phyloP scores from a whole-genome alignment of 768 basidiomycete genomes.

The Collybia sordida region DNA sequence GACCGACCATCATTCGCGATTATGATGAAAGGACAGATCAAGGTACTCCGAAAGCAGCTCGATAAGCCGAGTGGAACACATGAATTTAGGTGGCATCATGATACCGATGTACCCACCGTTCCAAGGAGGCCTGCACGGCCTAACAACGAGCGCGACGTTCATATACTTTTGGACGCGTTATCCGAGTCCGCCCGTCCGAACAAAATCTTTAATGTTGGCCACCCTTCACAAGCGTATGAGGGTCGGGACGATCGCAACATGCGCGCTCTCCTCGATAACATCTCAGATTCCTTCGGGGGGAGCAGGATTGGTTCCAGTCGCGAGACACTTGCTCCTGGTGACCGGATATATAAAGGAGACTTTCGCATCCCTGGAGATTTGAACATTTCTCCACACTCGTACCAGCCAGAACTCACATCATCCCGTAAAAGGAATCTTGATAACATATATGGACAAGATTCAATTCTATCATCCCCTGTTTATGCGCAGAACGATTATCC shows the following conservation, averaged over 20 bases:
- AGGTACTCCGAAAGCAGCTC: slow-evolving; percentile 62
- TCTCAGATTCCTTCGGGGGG: slow-evolving; percentile 4
- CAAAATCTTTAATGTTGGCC: background rate
- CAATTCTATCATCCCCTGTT: background rate
- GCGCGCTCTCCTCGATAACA: slow-evolving; percentile 11
- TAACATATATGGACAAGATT: background rate
- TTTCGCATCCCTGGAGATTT: background rate
- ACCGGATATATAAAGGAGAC: background rate
- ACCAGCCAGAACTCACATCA: no score
- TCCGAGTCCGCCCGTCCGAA: slow-evolving; percentile 2
- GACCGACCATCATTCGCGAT: slow-evolving; percentile 50
- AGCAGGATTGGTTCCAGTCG: background rate
- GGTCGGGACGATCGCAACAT: slow-evolving; percentile 9
- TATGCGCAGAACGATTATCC: background rate
- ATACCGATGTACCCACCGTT: background rate
- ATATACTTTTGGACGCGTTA: slow-evolving; percentile 10
- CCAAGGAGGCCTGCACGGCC: slow-evolving; percentile 1
- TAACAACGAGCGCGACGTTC: slow-evolving; percentile 15
- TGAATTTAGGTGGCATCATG: background rate
- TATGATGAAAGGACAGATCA: slow-evolving; percentile 59
- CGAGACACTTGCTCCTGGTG: background rate
- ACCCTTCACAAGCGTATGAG: background rate
- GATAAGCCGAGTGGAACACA: slow-evolving; percentile 32
- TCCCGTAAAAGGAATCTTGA: no score
- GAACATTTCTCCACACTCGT: background rate